Conservation (phyloP, 108 stramenopile genomes). For the Nitzschia sp. region DNA sequence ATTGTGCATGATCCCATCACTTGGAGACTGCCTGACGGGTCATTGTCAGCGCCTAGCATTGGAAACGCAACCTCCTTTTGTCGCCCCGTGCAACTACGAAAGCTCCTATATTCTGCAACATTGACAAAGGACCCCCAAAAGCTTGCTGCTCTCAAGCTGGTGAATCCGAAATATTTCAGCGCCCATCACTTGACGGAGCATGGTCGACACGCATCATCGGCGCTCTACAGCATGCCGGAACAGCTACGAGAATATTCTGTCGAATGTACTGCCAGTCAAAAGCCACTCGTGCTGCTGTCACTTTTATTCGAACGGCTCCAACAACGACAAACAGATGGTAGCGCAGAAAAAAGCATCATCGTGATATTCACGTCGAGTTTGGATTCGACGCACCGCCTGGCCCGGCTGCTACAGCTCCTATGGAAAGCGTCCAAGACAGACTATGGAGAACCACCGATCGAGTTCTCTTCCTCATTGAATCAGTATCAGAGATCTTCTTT, state of each 20-base stretch:
- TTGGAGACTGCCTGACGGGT: slow-evolving; percentile 3
- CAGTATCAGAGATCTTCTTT: slow-evolving; percentile 66
- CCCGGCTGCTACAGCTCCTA: slow-evolving; percentile 86
- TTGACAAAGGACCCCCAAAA: slow-evolving; percentile 96
- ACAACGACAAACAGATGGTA: slow-evolving; percentile 14
- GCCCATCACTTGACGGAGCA: slow-evolving; percentile 61
- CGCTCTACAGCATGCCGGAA: slow-evolving; percentile 57
- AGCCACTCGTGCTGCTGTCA: slow-evolving; percentile 87
- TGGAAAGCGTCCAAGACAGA: slow-evolving; percentile 43
- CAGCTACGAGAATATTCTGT: slow-evolving; percentile 44
- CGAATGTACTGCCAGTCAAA: slow-evolving; percentile 74
- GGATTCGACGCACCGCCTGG: slow-evolving; percentile 91
- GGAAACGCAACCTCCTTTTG: slow-evolving; percentile 1
- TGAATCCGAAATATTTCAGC: slow-evolving; percentile 88
- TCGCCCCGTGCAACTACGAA: slow-evolving; percentile 59
- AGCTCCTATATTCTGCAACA: slow-evolving; percentile 91
- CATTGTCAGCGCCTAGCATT: neutral
- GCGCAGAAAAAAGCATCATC: slow-evolving; percentile 32
- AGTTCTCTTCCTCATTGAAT: slow-evolving; percentile 75
- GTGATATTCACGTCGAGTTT: slow-evolving; percentile 95
- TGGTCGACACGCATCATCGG: slow-evolving; percentile 3
- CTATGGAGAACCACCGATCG: slow-evolving; percentile 45
- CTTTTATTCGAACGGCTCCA: slow-evolving; percentile 69
- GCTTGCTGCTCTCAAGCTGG: slow-evolving; percentile 80
- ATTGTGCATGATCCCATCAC: slow-evolving; percentile 12